Base-by-base conservation (phyloP, 192 early-diverging fungal species). In the Irineochytrium annulatum region DNA sequence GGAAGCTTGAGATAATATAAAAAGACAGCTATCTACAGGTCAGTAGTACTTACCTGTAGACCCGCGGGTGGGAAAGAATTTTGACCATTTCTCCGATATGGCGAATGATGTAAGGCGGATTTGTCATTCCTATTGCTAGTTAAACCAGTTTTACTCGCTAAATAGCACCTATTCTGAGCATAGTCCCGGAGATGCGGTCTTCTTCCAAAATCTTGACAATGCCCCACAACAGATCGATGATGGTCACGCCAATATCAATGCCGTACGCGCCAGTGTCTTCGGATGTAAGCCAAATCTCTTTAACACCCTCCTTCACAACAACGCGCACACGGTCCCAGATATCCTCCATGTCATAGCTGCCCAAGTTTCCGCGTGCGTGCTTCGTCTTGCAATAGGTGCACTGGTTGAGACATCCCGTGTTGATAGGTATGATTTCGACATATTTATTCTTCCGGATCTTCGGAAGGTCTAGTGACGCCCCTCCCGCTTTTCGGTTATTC, bases 371-470 rank as follows among this genome's bases (percentile, higher is more conserved):
- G 26, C 62, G 62, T 1, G 62, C 62, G 43, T 63, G 62, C 30
- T 79, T 77, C 19, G 70, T 77, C 60, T 84, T 84, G 67, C 82
- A 84, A 61, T 84, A 84, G 2, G 82, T 84, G 66, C 82, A 84
- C 39, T 83, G 77, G 56, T 84, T 84, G 34, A 62, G 3, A 35
- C 34, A 20, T 43, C 74, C 60, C 14, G 81, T 83, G 57, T 83
- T 83, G 59, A 83, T 80, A 33, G 81, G 77, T 58, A 83, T 79
- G 43, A 83, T 83, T 55, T 83, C 81, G 43, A 83, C 77, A 14
- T 61, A 73, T 6, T 77, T 69, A 61, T 83, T 83, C 60, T 70
- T 30, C 13, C 81, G 55, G 20, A 83, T 64, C 61, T 83, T 83
- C 11, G 80, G 81, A 35, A 83, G 44, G 43, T 83, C 77, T 49